Evolutionary conservation across 2,329 filamentous ascomycete genomes (phyloP), one percentile per base, ranked within the genome.

Genomic region (Talaromyces sp.): DNA sequence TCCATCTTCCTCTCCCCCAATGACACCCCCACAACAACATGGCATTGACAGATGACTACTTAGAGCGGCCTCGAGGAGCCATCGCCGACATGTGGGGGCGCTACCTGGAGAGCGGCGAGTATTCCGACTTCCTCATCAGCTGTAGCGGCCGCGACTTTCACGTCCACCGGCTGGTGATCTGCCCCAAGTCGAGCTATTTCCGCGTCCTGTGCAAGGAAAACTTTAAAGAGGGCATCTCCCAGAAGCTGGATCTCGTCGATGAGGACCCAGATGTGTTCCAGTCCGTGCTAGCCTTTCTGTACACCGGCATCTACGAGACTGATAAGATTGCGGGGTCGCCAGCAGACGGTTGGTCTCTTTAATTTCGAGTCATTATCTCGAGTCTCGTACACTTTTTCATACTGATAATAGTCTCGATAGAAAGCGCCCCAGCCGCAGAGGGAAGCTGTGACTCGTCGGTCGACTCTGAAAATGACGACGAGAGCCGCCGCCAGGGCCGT

Each of bases 101-200:
- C 27, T 63, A 62, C 33, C 40, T 65, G 60, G 64, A 68, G 59
- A 65, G 60, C 33, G 61, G 61, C 28, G 69, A 70, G 28, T 75
- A 68, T 57, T 68, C 74, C 1, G 76, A 79, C 54, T 68, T 78
- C 50, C 67, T 60, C 0, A 69, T 79, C 27, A 57, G 40, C 6
- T 79, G 76, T 60, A 62, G 64, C 0, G 67, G 62, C 2, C 64
- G 62, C 0, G 62, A 67, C 3, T 77, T 77, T 64, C 69, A 69
- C 8, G 69, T 70, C 0, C 76, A 79, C 40, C 69, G 72, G 0
- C 67, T 69, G 30, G 66, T 79, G 16, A 65, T 78, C 5, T 78
- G 75, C 61, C 53, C 70, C 0, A 72, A 76, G 56, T 78, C 73
- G 0, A 31, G 66, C 34, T 72, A 72, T 23, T 78, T 78, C 57